Conservation (phyloP, 371 early-diverging fungal species). For the Mucor piriformis region DNA sequence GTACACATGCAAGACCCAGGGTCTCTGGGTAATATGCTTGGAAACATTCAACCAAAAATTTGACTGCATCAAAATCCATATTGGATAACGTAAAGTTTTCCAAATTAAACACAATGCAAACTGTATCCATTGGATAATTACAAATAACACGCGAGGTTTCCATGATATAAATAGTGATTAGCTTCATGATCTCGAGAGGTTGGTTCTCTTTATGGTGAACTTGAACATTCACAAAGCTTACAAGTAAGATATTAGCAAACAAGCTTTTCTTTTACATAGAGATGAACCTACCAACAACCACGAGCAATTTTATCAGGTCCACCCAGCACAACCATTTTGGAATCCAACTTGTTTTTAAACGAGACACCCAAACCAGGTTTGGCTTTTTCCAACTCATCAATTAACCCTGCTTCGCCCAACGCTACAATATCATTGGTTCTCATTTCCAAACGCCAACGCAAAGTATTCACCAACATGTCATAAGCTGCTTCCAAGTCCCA, state of each 20-base stretch:
- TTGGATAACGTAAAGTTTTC: slow-evolving; percentile 77
- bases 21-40: slow-evolving; percentile 92
- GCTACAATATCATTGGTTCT: slow-evolving; percentile 59
- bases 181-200: slow-evolving; percentile 50
- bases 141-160: slow-evolving; percentile 76
- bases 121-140: slow-evolving; percentile 55
- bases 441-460: slow-evolving; percentile 68
- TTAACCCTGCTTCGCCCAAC: slow-evolving; percentile 55
- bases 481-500: slow-evolving; percentile 75
- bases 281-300: slow-evolving; percentile 69
- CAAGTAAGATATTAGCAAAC: neutral
- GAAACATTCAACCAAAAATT: slow-evolving; percentile 79
- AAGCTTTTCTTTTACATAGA: no score
- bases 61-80: slow-evolving; percentile 83
- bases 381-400: slow-evolving; percentile 39
- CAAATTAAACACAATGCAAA: slow-evolving; percentile 77
- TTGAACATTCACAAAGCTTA: slow-evolving; percentile 58
- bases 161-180: slow-evolving; percentile 71
- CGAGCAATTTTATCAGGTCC: slow-evolving; percentile 60
- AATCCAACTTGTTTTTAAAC: slow-evolving; percentile 16
- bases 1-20: slow-evolving; percentile 75
- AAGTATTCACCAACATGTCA: slow-evolving; percentile 60
- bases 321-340: slow-evolving; percentile 40
- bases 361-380: slow-evolving; percentile 15
- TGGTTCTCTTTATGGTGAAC: slow-evolving; percentile 54